phyloP scores from a whole-genome alignment of 2,329 filamentous ascomycete species.

The Cytospora leucostoma region DNA sequence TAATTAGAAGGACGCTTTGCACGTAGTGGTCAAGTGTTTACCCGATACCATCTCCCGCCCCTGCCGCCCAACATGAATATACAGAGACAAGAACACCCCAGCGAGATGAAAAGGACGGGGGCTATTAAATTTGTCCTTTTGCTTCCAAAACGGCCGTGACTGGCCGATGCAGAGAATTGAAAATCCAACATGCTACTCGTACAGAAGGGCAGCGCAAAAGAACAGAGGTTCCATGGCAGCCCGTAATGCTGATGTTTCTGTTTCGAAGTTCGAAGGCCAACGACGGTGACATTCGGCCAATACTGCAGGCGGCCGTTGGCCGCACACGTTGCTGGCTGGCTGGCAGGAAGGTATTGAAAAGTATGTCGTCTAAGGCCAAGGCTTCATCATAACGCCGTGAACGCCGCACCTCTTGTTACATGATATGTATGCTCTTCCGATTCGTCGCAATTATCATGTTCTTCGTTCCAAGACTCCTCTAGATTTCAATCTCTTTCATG shows the following conservation, averaged over 20 bases:
- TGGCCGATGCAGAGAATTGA: conserved; percentile 20
- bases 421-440: conserved; percentile 28
- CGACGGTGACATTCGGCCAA: neutral
- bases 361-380: conserved; percentile 26
- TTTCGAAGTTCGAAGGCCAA: conserved; percentile 13
- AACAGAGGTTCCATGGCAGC: neutral
- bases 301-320: neutral
- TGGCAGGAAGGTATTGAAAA: conserved; percentile 5
- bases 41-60: conserved; percentile 2
- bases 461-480: conserved; percentile 34
- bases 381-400: conserved; percentile 28
- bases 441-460: conserved; percentile 31
- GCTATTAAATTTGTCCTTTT: conserved; percentile 26
- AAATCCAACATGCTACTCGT: conserved; percentile 23
- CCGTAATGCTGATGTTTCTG: conserved; percentile 5
- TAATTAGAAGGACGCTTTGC: conserved; percentile 22
- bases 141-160: conserved; percentile 10
- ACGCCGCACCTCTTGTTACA: conserved; percentile 27
- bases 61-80: conserved; percentile 24
- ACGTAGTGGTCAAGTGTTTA: conserved; percentile 7
- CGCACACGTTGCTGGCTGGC: conserved; percentile 16
- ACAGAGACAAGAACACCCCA: conserved; percentile 22
- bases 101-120: conserved; percentile 15
- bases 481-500: conserved; percentile 67
- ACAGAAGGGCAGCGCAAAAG: conserved; percentile 14